These are phyloP conservation scores for Xerocomus minutiporus DNA, from an alignment of 1,284 basidiomycete genomes.

Conservation along the genomic window DNA sequence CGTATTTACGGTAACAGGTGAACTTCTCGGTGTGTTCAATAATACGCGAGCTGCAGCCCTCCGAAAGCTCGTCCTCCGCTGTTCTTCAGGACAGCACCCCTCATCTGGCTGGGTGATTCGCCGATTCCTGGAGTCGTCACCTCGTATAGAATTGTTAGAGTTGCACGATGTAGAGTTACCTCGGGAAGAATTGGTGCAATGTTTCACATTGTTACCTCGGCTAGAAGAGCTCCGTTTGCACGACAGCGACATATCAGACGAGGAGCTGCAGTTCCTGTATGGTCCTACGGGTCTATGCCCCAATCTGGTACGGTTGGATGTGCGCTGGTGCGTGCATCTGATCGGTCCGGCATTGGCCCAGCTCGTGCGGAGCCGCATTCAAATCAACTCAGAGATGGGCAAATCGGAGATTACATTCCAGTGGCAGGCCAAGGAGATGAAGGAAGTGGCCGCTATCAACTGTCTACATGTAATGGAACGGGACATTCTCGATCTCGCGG, in stretches of 20 bases:
- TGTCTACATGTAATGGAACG: conserved; percentile 54
- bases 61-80: conserved; percentile 43
- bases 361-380: conserved; percentile 41
- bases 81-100: conserved; percentile 19
- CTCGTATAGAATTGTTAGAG: conserved; percentile 48
- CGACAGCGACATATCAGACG: conserved; percentile 55
- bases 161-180: conserved; percentile 53
- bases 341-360: conserved; percentile 48
- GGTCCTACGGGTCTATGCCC: conserved; percentile 46
- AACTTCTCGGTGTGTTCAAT: conserved; percentile 42
- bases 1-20: conserved; percentile 39
- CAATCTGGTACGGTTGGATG: conserved; percentile 44
- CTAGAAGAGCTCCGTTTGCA: conserved; percentile 53
- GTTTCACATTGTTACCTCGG: conserved; percentile 37
- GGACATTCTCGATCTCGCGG: conserved; percentile 50
- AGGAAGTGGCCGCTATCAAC: conserved; percentile 52
- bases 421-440: conserved; percentile 26
- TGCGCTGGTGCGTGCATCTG: conserved; percentile 60
- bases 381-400: conserved; percentile 2
- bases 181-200: conserved; percentile 38
- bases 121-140: conserved; percentile 41
- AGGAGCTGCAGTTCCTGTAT: conserved; percentile 39
- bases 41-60: conserved; percentile 44
- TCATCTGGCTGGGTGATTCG: conserved; percentile 37
- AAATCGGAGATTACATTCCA: not conserved